phyloP scores from a whole-genome alignment of 345 rosid genomes.

The Hibiscus tridactylites region DNA sequence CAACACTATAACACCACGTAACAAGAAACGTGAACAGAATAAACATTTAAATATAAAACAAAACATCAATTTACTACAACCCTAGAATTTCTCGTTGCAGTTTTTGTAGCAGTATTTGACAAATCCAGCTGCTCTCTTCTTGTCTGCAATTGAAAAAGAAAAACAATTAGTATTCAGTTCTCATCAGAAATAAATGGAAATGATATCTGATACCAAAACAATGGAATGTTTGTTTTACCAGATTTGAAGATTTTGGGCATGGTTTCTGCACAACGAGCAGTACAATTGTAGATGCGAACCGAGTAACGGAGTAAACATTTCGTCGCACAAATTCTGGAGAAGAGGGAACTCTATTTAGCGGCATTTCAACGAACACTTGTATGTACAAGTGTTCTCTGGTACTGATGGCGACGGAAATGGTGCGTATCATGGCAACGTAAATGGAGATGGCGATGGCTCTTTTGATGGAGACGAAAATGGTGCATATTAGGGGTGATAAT shows the following conservation, averaged over 20 bases:
- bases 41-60: too few relatives aligned
- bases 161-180: background rate
- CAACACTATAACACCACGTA: too few relatives aligned
- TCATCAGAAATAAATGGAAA: background rate
- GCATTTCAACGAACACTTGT: background rate
- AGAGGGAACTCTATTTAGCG: background rate
- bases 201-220: background rate
- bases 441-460: background rate
- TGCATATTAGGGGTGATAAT: background rate
- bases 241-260: slow-evolving; percentile 2
- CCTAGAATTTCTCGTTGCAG: too few relatives aligned
- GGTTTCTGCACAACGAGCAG: background rate
- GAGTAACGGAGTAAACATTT: background rate
- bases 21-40: too few relatives aligned
- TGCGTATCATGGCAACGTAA: too few relatives aligned
- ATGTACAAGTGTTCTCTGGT: background rate
- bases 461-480: too few relatives aligned
- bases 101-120: too few relatives aligned
- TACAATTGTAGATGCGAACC: background rate
- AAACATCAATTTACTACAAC: too few relatives aligned
- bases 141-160: background rate
- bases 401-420: background rate
- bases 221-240: background rate
- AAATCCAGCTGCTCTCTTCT: background rate
- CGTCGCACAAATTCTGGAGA: background rate